These are phyloP conservation scores for Phylloporus scabripes DNA, from an alignment of 768 basidiomycete genomes.

Conservation along the genomic window DNA sequence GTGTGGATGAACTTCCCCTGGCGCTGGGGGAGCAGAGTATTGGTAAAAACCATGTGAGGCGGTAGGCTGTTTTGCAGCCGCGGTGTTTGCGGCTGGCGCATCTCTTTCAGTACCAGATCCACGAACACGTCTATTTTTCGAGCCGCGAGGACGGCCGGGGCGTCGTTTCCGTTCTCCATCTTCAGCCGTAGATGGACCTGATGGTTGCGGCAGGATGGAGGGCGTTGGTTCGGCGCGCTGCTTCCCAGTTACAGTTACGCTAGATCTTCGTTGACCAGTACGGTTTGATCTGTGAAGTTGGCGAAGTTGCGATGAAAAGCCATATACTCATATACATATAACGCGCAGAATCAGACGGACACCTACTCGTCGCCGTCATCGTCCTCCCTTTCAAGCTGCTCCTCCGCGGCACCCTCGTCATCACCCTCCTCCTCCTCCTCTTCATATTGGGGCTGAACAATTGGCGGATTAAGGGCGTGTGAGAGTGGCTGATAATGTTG, in stretches of 20 bases:
- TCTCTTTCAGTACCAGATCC: constrained; percentile 28
- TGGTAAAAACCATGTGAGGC: constrained; percentile 42
- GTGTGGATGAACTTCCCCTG: constrained; percentile 50
- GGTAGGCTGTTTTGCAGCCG: constrained; percentile 27
- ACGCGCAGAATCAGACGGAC: constrained; percentile 8
- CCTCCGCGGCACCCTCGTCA: constrained; percentile 68
- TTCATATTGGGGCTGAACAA: constrained; percentile 35
- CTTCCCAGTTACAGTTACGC: constrained; percentile 12
- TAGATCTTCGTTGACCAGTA: constrained; percentile 12
- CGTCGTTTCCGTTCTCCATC: constrained; percentile 54
- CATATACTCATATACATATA: constrained; percentile 1
- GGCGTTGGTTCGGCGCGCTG: constrained; percentile 25
- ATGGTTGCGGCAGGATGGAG: constrained; percentile 21
- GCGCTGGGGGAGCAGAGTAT: constrained; percentile 36
- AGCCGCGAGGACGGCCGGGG: constrained; percentile 75
- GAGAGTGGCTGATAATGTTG: constrained; percentile 80
- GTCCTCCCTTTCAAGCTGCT: constrained; percentile 52
- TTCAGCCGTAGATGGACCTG: constrained; percentile 23
- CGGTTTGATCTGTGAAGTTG: constrained; percentile 21
- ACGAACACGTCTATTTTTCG: constrained; percentile 61
- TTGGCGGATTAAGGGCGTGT: constrained; percentile 63
- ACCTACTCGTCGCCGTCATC: constrained; percentile 36
- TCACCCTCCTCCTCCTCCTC: constrained; percentile 69
- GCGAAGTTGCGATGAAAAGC: constrained; percentile 4
- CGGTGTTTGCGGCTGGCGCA: constrained; percentile 4